Evolutionary conservation across 495 filamentous ascomycete genomes (phyloP), one percentile per base, ranked within the genome.

Genomic region (Hypoxylon intermedium): DNA sequence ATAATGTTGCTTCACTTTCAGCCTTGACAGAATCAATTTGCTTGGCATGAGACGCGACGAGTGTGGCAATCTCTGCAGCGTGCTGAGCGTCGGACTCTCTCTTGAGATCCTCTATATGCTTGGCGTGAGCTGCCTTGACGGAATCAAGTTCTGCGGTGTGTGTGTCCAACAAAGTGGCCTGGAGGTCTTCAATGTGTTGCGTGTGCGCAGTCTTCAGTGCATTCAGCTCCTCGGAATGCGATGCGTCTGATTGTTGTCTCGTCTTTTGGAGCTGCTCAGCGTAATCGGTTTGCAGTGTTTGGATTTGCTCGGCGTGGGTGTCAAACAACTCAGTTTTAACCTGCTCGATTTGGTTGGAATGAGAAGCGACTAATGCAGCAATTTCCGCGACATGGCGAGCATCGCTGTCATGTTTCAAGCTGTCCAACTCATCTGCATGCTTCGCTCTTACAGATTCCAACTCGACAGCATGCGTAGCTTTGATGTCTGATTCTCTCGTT

Each of bases 301-400:
- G 78, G 9, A 83, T 41, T 59, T 83, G 76, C 20, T 70, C 62
- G 2, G 72, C 72, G 49, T 83, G 78, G 15, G 51, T 57, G 19
- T 75, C 71, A 40, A 80, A 75, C 9, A 83, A 52, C 16, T 72
- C 73, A 42, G 73, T 72, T 67, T 76, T 79, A 5, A 73, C 34
- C 5, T 72, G 58, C 13, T 72, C 71, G 19, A 82, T 59, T 44
- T 67, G 52, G 18, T 6, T 44, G 12, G 65, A 50, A 44, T 71
- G 66, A 3, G 54, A 41, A 4, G 56, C 66, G 12, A 53, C 62
- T 24, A 71, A 65, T 5, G 62, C 51, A 37, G 68, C 62, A 6
- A 63, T 53, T 36, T 68, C 68, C n/a, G 61, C 44, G 4, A 65
- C 65, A 33, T 66, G 59, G 4, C 37, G 44, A 23, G 59, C 41